Base-by-base conservation (phyloP, 2,329 filamentous ascomycete species). In the Pseudogymnoascus sp. region DNA sequence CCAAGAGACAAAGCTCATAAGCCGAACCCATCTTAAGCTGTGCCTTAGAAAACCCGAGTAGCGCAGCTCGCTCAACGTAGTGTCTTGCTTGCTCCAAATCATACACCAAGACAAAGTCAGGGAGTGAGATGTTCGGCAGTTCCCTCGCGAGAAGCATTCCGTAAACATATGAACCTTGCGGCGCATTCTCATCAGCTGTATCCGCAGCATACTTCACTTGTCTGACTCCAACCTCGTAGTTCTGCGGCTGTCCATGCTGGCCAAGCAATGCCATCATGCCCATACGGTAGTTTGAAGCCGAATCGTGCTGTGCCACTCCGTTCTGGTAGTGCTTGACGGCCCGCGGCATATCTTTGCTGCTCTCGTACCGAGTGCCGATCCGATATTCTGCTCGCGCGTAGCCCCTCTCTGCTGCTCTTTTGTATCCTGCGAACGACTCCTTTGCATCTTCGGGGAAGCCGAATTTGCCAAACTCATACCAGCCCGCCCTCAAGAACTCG, bases 181-280 rank as follows among this genome's bases (percentile, higher is more conserved):
- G 93, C 8, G 94, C 92, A 74, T 99, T 96, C 76, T 97, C 93
- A 72, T 99, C 94, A 5, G 93, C 91, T 3, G 86, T 89, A 67
- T 93, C 86, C 28, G 94, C 93, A 47, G 93, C 91, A 64, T 84
- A 81, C 69, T 85, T 86, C 70, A 99, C 94, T 69, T 96, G 82
- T 68, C 95, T 87, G 38, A 97, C 78, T 1, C 92, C 94, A 63
- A 80, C 82, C 40, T 82, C 78, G 70, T 85, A 93, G 73, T 97
- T 91, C 74, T 94, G 92, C 42, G 80, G 83, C 75, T 96, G 91
- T 59, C 91, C 91, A 74, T 96, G 92, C 77, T 99, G 94, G 28
- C 94, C 94, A 62, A 97, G 83, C 61, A 99, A 80, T 64, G 90
- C 92, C 89, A 99, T 96, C 94, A 99, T 99, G 64, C 94, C 94